Base-by-base conservation (phyloP, 2,329 filamentous ascomycete genomes). In the Penicillium sclerotigenum region DNA sequence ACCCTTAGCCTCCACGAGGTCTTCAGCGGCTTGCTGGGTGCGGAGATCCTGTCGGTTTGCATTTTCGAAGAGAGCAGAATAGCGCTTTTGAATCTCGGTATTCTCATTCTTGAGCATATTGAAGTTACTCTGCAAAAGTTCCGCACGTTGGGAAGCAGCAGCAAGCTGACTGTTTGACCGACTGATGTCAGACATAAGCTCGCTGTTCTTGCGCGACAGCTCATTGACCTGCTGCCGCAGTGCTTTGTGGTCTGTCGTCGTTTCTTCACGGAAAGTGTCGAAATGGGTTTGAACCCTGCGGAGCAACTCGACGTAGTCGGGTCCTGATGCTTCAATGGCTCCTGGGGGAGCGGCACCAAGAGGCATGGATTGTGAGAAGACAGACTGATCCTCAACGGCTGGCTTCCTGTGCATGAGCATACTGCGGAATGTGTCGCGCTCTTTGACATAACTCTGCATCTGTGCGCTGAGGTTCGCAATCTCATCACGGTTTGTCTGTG, bases 361-460 rank as follows among this genome's bases (percentile, higher is more conserved):
- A 57, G 87, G 84, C 31, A 88, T 76, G 18, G 89, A 89, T 64
- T 87, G 85, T 1, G 88, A 90, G 68, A 95, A 87, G 47, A 86
- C 80, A 1, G 87, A 87, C 16, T 83, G 81, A 40, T 71, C 83
- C 70, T 69, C 82, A 68, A 68, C 80, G 71, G 76, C 86, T 73
- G 85, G 83, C 18, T 85, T 84, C 56, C 86, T 82, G 59, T 94
- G 89, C 63, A 93, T 89, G 29, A 97, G 83, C 79, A 97, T 92
- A 50, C 92, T 91, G 22, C 93, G 87, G 86, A 97, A 97, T 85
- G 97, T 97, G 71, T 99, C 93, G 59, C 94, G 87, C 76, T 99
- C 94, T 66, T 91, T 90, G 71, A 94, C 91, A 72, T 96, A 96
- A 72, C 90, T 96, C 77, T 96, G 90, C 61, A 91, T 89, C 55